Conservation (phyloP, 2,329 filamentous ascomycete species). For the Thielaviopsis populi region DNA sequence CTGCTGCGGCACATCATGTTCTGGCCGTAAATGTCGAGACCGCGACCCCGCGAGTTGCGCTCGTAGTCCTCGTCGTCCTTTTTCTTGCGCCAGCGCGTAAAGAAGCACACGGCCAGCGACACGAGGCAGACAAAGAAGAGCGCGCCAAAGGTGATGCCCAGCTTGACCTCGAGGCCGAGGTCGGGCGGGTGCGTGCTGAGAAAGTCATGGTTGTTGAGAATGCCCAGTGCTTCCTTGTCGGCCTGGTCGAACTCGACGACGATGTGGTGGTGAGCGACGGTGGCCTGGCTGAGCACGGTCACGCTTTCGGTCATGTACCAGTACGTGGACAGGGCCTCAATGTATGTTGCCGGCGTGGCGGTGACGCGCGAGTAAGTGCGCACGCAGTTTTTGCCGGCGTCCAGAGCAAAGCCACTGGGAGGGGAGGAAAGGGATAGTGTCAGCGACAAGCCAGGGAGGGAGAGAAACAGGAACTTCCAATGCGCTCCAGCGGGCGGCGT, state of each 20-base stretch:
- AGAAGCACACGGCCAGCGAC: slow-evolving; percentile 13
- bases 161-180: slow-evolving; percentile 14
- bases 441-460: neutral
- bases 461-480: neutral
- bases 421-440: neutral
- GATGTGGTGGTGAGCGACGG: slow-evolving; percentile 27
- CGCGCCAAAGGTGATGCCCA: slow-evolving; percentile 18
- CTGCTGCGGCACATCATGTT: slow-evolving; percentile 1
- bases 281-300: slow-evolving; percentile 27
- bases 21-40: neutral
- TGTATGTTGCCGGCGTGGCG: slow-evolving; percentile 26
- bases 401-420: slow-evolving; percentile 25
- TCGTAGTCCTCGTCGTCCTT: slow-evolving; percentile 6
- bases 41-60: neutral
- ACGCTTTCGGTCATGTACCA: slow-evolving; percentile 16
- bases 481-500: neutral
- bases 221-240: slow-evolving; percentile 24
- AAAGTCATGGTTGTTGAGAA: slow-evolving; percentile 23
- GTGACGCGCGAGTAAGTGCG: slow-evolving; percentile 25
- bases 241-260: slow-evolving; percentile 26
- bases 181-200: slow-evolving; percentile 1
- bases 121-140: slow-evolving; percentile 12
- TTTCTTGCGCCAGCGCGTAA: slow-evolving; percentile 14
- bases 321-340: slow-evolving; percentile 23
- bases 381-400: slow-evolving; percentile 24